phyloP scores from a whole-genome alignment of 179 eudicot genomes.

The Spergularia azorica region DNA sequence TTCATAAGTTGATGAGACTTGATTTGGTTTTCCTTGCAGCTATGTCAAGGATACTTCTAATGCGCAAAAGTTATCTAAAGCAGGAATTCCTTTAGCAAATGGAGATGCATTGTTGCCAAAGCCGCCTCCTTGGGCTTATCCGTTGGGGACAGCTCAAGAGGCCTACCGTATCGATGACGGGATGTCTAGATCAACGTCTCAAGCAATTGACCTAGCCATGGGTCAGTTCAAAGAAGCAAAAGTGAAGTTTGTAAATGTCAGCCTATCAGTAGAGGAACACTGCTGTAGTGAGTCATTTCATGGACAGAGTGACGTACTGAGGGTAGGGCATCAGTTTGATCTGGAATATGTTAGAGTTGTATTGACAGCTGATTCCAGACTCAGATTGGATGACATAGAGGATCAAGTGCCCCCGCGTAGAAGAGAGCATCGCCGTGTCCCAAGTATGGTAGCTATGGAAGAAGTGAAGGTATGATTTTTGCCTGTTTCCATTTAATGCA shows the following conservation, averaged over 20 bases:
- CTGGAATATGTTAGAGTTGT: conserved; percentile 83
- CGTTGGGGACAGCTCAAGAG: conserved; percentile 73
- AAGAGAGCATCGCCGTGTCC: conserved; percentile 98
- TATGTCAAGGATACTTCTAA: conserved; percentile 63
- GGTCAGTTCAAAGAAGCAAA: conserved; percentile 81
- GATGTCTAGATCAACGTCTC: conserved; percentile 92
- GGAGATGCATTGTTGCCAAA: conserved; percentile 91
- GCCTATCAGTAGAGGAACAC: conserved; percentile 68
- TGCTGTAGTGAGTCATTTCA: conserved; percentile 40
- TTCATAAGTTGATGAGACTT: conserved; percentile 14
- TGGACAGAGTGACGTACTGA: conserved; percentile 40
- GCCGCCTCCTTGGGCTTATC: conserved; percentile 99
- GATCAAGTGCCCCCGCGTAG: conserved; percentile 80
- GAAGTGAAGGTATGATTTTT: conserved; percentile 81
- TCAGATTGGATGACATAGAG: conserved; percentile 84
- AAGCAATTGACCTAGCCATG: conserved; percentile 97
- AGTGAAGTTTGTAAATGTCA: conserved; percentile 81
- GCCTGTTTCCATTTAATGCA: conserved; percentile 7
- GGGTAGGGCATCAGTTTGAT: conserved; percentile 43
- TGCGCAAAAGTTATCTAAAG: conserved; percentile 77
- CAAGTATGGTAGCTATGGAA: conserved; percentile 96
- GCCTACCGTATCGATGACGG: conserved; percentile 70
- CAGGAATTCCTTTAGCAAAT: conserved; percentile 95
- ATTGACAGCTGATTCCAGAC: conserved; percentile 85
- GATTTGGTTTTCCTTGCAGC: conserved; percentile 34